Conservation (phyloP, 352 stramenopile species). For the Globisporangium mamillatum region DNA sequence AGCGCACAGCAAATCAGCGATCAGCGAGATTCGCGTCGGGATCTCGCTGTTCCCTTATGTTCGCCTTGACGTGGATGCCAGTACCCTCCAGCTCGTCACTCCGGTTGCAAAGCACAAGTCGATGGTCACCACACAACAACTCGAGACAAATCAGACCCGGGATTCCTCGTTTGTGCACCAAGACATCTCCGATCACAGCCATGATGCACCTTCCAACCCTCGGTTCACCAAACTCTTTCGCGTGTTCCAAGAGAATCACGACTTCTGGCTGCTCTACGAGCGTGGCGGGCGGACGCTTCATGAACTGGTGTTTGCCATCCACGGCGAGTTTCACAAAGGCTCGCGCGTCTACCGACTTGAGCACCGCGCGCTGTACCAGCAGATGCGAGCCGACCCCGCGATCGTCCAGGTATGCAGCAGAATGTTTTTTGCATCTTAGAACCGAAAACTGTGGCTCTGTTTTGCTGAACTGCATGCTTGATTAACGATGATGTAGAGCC, state of each 20-base stretch:
- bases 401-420: slow-evolving; percentile 3
- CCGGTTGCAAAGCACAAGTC: background rate
- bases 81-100: background rate
- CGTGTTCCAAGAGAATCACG: slow-evolving; percentile 3
- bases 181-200: background rate
- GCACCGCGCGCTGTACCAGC: slow-evolving; percentile 4
- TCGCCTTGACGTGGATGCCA: background rate
- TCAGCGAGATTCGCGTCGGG: slow-evolving; percentile 9
- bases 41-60: background rate
- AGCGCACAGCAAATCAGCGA: background rate
- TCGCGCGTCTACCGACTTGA: slow-evolving; percentile 9
- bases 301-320: slow-evolving; percentile 8
- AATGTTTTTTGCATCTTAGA: background rate
- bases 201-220: background rate
- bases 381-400: slow-evolving; percentile 4
- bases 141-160: background rate
- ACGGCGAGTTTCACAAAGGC: slow-evolving; percentile 10
- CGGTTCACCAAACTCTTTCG: background rate
- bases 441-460: background rate
- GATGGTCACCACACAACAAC: background rate
- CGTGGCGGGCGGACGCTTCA: background rate
- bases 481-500: background rate
- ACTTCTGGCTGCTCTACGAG: slow-evolving; percentile 13
- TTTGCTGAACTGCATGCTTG: background rate
- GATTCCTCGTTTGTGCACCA: background rate